Conservation (phyloP, 2,329 filamentous ascomycete genomes). For the Trichoderma brevicompactum region DNA sequence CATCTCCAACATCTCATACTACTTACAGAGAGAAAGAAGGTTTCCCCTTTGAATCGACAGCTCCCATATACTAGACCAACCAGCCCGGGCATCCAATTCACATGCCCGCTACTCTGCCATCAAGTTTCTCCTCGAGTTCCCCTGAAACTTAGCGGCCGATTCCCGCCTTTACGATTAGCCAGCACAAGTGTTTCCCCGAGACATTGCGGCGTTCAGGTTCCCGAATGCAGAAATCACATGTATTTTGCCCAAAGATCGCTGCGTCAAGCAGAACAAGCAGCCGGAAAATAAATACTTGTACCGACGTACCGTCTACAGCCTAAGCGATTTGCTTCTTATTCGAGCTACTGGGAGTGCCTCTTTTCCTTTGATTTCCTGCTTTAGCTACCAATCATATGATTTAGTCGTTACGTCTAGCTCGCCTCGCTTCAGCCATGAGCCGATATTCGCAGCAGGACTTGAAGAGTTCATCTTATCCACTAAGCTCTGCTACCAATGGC, state of each 20-base stretch:
- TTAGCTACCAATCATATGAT: neutral
- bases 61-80: too few species aligned
- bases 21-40: too few species aligned
- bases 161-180: too few species aligned
- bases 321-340: neutral
- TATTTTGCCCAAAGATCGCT: constrained; percentile 7
- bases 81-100: too few species aligned
- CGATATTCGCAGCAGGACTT: neutral
- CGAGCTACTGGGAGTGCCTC: neutral
- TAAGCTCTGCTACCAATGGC: neutral
- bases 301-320: neutral
- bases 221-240: constrained; percentile 1
- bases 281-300: neutral
- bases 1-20: too few species aligned
- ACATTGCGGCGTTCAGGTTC: constrained; percentile 12
- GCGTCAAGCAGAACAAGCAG: neutral
- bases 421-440: neutral
- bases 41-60: too few species aligned
- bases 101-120: too few species aligned
- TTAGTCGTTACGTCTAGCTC: neutral
- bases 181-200: constrained; percentile 8
- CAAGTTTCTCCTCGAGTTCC: too few species aligned
- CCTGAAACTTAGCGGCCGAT: too few species aligned
- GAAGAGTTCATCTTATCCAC: neutral
- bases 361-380: neutral